Evolutionary conservation across 257 asterid species (phyloP), one percentile per base, ranked within the genome.

Genomic region (Nicotiana benthamiana): DNA sequence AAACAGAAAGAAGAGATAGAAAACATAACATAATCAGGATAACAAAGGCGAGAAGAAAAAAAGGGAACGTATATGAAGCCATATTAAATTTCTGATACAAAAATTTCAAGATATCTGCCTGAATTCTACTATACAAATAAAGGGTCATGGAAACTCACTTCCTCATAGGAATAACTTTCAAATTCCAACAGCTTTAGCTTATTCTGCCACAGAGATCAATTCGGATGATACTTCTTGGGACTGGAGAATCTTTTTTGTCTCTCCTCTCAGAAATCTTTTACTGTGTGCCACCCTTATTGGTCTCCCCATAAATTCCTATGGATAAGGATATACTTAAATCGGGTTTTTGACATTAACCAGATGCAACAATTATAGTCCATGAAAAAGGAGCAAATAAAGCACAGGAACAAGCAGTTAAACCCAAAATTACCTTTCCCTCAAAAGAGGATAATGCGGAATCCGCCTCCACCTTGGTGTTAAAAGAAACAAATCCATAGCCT

Each of bases 401-500:
- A 36, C 32, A 20, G 30, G 9, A 54, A 60, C 75, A 60, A 40
- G 59, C 48, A 78, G 36, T 40, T 12, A 82, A 79, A 82, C 34
- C 24, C 9, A 24, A n/a, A 15, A 83, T 70, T 84, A 91, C 97
- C 98, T 93, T 91, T 59, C 91, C 99, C 32, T 93, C 84, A 84
- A 92, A 92, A 9, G 90, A 86, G 4, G 79, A 57, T 18, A 92
- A 88, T 16, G 97, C 98, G 9, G 92, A 89, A 63, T 90, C 95
- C 0, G 97, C 96, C 65, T 93, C 98, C 7, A 80, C 92, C 89
- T 93, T 87, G 8, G 92, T 90, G 79, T 87, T 90, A 84, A 93
- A 91, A 28, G 99, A 90, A 74, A 94, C 96, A 80, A 93, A 95
- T 82, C 99, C 99, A 79, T 92, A 95, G 22, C 99, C 98, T 5